Evolutionary conservation across 2,329 filamentous ascomycete genomes (phyloP).

Genomic region (Lasiodiplodia citricola): DNA sequence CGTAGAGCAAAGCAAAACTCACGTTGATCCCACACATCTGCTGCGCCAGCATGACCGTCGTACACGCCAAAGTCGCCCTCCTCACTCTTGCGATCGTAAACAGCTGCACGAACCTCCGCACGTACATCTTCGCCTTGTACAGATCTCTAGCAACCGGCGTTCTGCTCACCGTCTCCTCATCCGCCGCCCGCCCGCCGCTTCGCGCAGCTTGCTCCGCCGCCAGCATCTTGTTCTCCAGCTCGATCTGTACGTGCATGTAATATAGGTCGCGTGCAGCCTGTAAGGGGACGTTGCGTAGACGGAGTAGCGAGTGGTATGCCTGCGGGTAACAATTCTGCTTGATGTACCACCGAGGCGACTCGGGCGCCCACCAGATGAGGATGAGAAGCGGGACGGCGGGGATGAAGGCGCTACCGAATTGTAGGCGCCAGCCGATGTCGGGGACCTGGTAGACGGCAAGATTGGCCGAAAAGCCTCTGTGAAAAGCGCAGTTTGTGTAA

Average conservation of each 20-base stretch:
- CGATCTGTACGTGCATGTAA: conserved; percentile 47
- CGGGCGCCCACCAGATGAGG: conserved; percentile 35
- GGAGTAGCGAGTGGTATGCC: conserved; percentile 49
- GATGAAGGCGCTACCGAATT: conserved; percentile 36
- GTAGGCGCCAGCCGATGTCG: conserved; percentile 36
- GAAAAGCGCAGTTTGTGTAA: conserved; percentile 22
- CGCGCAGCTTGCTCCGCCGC: conserved; percentile 36
- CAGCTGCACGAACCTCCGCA: conserved; percentile 26
- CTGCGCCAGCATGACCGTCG: conserved; percentile 42
- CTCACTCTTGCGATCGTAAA: conserved; percentile 36
- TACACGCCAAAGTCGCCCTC: conserved; percentile 34
- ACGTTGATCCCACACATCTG: conserved; percentile 39
- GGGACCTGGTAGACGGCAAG: conserved; percentile 34
- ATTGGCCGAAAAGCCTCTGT: conserved; percentile 34
- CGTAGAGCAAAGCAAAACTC: conserved; percentile 33
- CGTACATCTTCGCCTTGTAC: conserved; percentile 21
- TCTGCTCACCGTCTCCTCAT: neutral
- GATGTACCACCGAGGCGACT: conserved; percentile 37
- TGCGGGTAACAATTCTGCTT: conserved; percentile 32
- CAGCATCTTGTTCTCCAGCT: conserved; percentile 42
- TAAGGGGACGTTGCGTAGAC: conserved; percentile 58
- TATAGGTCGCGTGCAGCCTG: conserved; percentile 61
- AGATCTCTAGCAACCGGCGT: conserved; percentile 13
- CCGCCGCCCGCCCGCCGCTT: conserved; percentile 7
- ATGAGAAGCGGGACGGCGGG: conserved; percentile 35